Base-by-base conservation (phyloP, 2,329 filamentous ascomycete species). In the Fusarium austroafricanum region DNA sequence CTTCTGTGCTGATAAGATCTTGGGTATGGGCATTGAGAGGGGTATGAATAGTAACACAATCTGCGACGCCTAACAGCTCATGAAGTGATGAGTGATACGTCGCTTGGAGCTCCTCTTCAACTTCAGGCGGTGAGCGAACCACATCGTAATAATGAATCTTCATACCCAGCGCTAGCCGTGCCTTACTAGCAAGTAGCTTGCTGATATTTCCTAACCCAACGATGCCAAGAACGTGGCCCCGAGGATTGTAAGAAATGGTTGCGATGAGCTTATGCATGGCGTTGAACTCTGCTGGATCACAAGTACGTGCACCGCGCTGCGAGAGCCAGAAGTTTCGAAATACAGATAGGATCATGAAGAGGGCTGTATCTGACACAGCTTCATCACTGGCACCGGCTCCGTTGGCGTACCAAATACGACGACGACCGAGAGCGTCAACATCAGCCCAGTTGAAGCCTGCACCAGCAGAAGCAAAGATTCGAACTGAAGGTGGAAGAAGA, bases 391-490 rank as follows among this genome's bases (percentile, higher is more conserved):
- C 79, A 0, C 79, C 77, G 0, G 80, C 80, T 0, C 80, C 80
- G 38, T 83, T 83, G 49, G 79, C 75, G 55, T 83, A 83, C 76
- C 71, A 86, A 66, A 82, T 80, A 3, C 71, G 68, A 3, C 71
- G 73, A 0, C 72, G 67, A 7, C 75, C 70, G 5, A 88, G 77
- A 0, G 78, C 75, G 37, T 83, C 78, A 0, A 83, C 85, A 71
- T 90, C 86, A 1, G 86, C 87, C 87, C 87, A 90, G 75, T 90
- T 86, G 71, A 87, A 90, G 11, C 88, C 81, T 3, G 88, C 87
- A 8, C 88, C 87, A 4, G 87, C 87, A 14, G 83, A 86, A 29
- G 87, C 85, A 73, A 87, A 89, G 33, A 90, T 85, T 47, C 81
- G 81, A 56, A 87, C 84, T 15, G 82, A 84, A 0, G 74, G 17